Evolutionary conservation across 2,329 filamentous ascomycete genomes (phyloP).

Genomic region (Cordyceps tenuipes): DNA sequence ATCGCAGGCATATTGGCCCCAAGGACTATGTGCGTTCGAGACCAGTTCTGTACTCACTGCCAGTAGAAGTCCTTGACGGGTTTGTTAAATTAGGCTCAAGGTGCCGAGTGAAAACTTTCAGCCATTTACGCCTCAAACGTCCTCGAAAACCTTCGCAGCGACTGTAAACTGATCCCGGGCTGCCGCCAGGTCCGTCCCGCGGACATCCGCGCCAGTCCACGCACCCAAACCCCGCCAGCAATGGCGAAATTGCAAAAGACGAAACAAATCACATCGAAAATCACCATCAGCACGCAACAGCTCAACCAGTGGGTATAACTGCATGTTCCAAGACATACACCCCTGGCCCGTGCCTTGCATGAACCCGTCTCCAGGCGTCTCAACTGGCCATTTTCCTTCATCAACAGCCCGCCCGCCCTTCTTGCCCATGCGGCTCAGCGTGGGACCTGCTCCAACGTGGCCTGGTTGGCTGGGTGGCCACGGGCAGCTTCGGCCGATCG

Average conservation of each 20-base stretch:
- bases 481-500: slow-evolving; percentile 12
- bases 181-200: neutral
- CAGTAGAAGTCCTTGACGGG: neutral
- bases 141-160: neutral
- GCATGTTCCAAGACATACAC: neutral
- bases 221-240: neutral
- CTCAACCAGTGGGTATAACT: neutral
- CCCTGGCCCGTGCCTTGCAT: slow-evolving; percentile 6
- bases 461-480: slow-evolving; percentile 9
- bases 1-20: neutral
- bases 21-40: neutral
- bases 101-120: neutral
- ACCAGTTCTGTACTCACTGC: neutral
- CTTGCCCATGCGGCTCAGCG: slow-evolving; percentile 7
- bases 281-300: neutral
- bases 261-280: neutral
- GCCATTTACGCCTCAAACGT: neutral
- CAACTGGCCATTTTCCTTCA: neutral
- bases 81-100: neutral
- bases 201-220: neutral
- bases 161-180: neutral
- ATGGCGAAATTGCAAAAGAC: neutral
- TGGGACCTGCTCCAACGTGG: slow-evolving; percentile 1
- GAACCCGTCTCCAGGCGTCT: neutral
- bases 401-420: neutral